Evolutionary conservation across 352 stramenopile species (phyloP).

Genomic region (Peronospora belbahrii): DNA sequence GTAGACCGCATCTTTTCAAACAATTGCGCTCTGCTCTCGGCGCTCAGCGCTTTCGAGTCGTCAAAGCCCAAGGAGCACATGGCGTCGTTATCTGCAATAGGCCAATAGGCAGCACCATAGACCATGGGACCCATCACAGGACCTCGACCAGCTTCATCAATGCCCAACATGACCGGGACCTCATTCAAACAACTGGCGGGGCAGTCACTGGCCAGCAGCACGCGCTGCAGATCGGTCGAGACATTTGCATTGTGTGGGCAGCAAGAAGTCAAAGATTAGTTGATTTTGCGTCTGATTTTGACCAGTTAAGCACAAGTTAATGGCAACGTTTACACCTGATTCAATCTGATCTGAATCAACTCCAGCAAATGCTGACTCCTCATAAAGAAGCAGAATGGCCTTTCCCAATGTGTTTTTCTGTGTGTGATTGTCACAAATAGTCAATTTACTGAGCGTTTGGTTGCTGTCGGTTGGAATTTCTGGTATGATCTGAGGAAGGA

Average conservation of each 20-base stretch:
- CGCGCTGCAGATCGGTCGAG: slow-evolving; percentile 32
- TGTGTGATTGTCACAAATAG: too few species aligned
- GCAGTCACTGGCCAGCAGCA: slow-evolving; percentile 55
- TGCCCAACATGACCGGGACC: slow-evolving; percentile 86
- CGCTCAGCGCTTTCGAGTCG: slow-evolving; percentile 91
- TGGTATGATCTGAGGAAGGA: too few species aligned
- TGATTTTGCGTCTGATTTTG: background rate
- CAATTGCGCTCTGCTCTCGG: slow-evolving; percentile 78
- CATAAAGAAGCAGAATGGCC: too few species aligned
- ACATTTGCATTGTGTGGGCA: background rate
- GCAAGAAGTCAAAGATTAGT: background rate
- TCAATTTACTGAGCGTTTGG: too few species aligned
- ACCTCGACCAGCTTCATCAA: slow-evolving; percentile 92
- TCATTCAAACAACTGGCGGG: slow-evolving; percentile 52
- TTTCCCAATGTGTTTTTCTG: too few species aligned
- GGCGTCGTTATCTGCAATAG: slow-evolving; percentile 44
- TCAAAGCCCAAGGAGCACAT: slow-evolving; percentile 89
- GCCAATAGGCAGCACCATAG: slow-evolving; percentile 91
- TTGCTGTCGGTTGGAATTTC: too few species aligned
- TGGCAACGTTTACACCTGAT: background rate
- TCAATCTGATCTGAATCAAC: background rate
- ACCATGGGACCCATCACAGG: slow-evolving; percentile 93
- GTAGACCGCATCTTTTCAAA: slow-evolving; percentile 86
- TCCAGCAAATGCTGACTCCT: background rate
- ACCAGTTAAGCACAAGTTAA: background rate